Evolutionary conservation across 495 filamentous ascomycete genomes (phyloP).

Genomic region (Margaritispora aquatica): DNA sequence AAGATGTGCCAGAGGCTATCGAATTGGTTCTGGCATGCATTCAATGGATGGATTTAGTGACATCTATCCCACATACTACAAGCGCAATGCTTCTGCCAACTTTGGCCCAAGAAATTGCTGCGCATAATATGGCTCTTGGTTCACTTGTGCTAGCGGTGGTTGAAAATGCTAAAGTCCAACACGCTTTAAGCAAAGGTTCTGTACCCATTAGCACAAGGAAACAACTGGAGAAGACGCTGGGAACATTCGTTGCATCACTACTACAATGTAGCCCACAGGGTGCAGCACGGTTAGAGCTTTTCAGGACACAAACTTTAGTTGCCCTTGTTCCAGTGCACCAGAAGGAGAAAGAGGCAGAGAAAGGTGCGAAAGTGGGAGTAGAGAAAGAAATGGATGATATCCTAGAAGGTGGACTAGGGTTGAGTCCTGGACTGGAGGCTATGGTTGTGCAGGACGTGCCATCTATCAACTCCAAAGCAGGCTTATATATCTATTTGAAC

Average conservation of each 20-base stretch:
- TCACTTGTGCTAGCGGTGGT: slow-evolving; percentile 39
- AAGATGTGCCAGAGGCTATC: slow-evolving; percentile 22
- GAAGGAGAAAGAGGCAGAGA: slow-evolving; percentile 31
- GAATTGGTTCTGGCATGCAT: slow-evolving; percentile 25
- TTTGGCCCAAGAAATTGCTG: slow-evolving; percentile 29
- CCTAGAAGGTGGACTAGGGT: slow-evolving; percentile 38
- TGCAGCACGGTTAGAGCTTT: slow-evolving; percentile 42
- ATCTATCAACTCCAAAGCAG: slow-evolving; percentile 72
- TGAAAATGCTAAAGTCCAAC: slow-evolving; percentile 42
- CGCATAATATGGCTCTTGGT: slow-evolving; percentile 46
- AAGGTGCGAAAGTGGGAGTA: background rate
- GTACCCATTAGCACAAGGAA: slow-evolving; percentile 40
- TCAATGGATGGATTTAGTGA: slow-evolving; percentile 33
- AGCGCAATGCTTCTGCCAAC: slow-evolving; percentile 27
- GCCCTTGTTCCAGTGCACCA: slow-evolving; percentile 37
- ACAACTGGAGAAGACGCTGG: slow-evolving; percentile 40
- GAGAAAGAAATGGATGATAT: slow-evolving; percentile 44
- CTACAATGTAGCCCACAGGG: slow-evolving; percentile 42
- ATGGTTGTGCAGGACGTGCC: slow-evolving; percentile 59
- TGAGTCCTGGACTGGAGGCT: slow-evolving; percentile 39
- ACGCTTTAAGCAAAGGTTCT: slow-evolving; percentile 34
- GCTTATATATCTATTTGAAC: slow-evolving; percentile 88
- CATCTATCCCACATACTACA: slow-evolving; percentile 20
- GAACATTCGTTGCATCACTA: slow-evolving; percentile 46
- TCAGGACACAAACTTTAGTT: slow-evolving; percentile 42